Base-by-base conservation (phyloP, 129 eudicot genomes). In the Deinandra increscens region DNA sequence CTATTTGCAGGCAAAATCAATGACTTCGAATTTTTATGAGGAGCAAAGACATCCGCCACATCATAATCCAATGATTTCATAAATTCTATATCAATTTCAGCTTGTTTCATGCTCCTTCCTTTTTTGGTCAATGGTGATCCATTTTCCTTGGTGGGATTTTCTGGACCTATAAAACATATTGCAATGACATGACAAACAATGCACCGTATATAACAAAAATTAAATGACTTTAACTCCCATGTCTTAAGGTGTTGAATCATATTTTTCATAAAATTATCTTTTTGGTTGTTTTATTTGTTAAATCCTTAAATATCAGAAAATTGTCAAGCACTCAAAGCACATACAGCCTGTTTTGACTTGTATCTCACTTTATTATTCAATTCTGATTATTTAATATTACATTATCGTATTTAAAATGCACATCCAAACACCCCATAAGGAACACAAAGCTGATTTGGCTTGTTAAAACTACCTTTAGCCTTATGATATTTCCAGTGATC, bases 401-500 rank as follows among this genome's bases (percentile, higher is more conserved):
- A 9, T 61, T 15, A 61, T 36, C 7, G 39, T 53, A 39, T 64
- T 18, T 37, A 14, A 22, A 65, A 65, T 23, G 41, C 38, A 43
- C 39, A 42, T 43, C 56, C 50, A 62, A 62, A 42, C 46, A 45
- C 42, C 59, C 58, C 60, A 44, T 4, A 20, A 15, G 36, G 58
- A 17, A 59, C 59, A 26, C 6, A 66, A 39, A 66, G 29, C 17
- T 72, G 4, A n/a, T 45, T 46, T 10, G 38, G 13, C 49, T 51
- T 63, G 29, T 18, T 18, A 64, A 66, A 63, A 44, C 64, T 58
- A 88, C 98, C 94, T 83, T 88, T 84, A 38, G 74, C 55, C 81
- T 84, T 92, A 60, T 79, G 84, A 68, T 84, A 88, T 79, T 92
- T 92, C 98, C 98, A 92, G 50, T 92, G 98, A 62, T 88, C 88